These are phyloP conservation scores for Friedmanniomyces simplex DNA, from an alignment of 495 filamentous ascomycete genomes.

Conservation along the genomic window DNA sequence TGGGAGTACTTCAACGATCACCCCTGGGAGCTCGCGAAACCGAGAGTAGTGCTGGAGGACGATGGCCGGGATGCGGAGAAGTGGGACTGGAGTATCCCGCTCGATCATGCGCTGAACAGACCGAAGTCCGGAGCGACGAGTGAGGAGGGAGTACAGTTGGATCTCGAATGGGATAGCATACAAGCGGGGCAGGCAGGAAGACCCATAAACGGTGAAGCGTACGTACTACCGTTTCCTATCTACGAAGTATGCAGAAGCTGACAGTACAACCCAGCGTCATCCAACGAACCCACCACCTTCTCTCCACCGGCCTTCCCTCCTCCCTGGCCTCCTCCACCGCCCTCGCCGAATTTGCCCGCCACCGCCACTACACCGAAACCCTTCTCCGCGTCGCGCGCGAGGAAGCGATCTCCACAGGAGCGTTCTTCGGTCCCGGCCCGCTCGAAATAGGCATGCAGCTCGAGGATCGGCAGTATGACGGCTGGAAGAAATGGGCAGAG, in stretches of 20 bases:
- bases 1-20: constrained; percentile 80
- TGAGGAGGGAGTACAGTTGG: constrained; percentile 3
- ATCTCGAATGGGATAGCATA: constrained; percentile 9
- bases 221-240: not conserved
- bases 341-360: constrained; percentile 78
- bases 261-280: constrained; percentile 55
- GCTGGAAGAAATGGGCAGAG: constrained; percentile 73
- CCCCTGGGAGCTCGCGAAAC: constrained; percentile 92
- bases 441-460: constrained; percentile 70
- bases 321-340: constrained; percentile 74
- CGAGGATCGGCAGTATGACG: constrained; percentile 65
- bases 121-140: not conserved
- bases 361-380: constrained; percentile 72
- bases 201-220: constrained; percentile 56
- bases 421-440: constrained; percentile 66
- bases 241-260: not conserved
- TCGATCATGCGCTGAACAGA: constrained; percentile 11
- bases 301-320: constrained; percentile 3
- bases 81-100: constrained; percentile 61
- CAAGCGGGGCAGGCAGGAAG: constrained; percentile 55
- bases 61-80: constrained; percentile 68
- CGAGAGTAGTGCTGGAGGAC: constrained; percentile 71
- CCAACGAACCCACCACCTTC: constrained; percentile 67
- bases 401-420: constrained; percentile 76
- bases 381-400: constrained; percentile 75